phyloP scores from a whole-genome alignment of 495 filamentous ascomycete species.

The Aspergillus nanangensis region DNA sequence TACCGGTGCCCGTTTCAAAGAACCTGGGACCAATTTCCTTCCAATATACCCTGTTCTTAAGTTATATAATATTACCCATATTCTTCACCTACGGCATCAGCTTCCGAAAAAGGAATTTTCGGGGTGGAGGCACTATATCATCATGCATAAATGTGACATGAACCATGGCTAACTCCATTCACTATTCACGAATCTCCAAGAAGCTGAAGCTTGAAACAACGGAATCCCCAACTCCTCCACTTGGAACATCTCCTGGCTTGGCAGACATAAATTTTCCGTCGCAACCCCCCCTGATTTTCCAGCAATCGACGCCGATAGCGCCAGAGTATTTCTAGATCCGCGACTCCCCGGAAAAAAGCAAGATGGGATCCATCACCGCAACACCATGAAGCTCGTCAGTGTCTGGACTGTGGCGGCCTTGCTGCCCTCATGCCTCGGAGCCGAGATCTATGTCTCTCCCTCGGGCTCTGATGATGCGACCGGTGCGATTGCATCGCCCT shows the following conservation, averaged over 20 bases:
- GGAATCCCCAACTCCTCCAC: neutral
- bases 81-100: no score
- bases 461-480: constrained; percentile 12
- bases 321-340: neutral
- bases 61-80: no score
- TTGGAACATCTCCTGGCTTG: neutral
- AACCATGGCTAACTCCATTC: no score
- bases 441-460: constrained; percentile 15
- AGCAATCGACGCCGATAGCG: constrained; percentile 3
- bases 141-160: no score
- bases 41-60: no score
- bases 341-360: neutral
- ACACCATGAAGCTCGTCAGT: neutral
- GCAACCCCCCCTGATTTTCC: constrained; percentile 5
- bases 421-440: constrained; percentile 5
- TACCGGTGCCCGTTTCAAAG: no score
- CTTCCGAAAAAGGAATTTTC: no score
- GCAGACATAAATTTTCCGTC: constrained; percentile 4
- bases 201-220: no score
- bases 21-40: no score
- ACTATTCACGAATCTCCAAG: no score
- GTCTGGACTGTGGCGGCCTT: neutral
- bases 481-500: constrained; percentile 7
- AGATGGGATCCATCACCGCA: neutral
- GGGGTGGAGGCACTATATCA: no score